Evolutionary conservation across 108 stramenopile genomes (phyloP).

Genomic region (Stephanodiscus minutulus): DNA sequence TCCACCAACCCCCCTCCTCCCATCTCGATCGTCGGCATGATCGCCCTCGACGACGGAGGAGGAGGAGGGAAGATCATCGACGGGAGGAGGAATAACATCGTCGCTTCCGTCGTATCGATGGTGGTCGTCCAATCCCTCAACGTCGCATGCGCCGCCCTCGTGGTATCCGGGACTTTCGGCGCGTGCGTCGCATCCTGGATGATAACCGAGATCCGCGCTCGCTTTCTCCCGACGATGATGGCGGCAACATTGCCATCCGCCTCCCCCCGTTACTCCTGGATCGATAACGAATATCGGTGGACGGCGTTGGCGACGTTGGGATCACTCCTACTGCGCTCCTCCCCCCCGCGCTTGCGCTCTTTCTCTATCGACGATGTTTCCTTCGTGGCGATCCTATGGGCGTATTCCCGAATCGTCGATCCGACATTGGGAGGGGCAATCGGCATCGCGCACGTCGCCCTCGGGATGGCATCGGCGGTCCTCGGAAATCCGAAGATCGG

Average conservation of each 20-base stretch:
- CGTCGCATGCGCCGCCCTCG: background rate
- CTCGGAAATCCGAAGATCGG: background rate
- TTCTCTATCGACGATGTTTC: background rate
- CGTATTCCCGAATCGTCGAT: background rate
- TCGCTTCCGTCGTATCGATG: too few relatives aligned
- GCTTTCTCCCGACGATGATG: slow-evolving; percentile 6
- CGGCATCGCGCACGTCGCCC: background rate
- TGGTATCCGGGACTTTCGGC: background rate
- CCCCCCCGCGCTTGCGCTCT: too few relatives aligned
- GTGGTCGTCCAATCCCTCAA: background rate
- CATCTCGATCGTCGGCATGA: too few relatives aligned
- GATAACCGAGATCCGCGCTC: background rate
- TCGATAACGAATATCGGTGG: background rate
- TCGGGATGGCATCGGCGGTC: background rate
- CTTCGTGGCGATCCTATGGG: background rate
- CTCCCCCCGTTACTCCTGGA: too few relatives aligned
- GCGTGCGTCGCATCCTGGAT: slow-evolving; percentile 7
- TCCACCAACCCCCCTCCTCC: too few relatives aligned
- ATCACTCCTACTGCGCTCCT: background rate
- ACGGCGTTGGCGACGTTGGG: background rate
- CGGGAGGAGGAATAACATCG: too few relatives aligned
- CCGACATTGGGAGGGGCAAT: background rate
- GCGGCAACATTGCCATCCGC: slow-evolving; percentile 3
- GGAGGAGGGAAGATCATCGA: too few relatives aligned
- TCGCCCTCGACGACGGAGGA: too few relatives aligned